These are phyloP conservation scores for Gossypium mustelinum DNA, from an alignment of 345 rosid species.

Conservation along the genomic window DNA sequence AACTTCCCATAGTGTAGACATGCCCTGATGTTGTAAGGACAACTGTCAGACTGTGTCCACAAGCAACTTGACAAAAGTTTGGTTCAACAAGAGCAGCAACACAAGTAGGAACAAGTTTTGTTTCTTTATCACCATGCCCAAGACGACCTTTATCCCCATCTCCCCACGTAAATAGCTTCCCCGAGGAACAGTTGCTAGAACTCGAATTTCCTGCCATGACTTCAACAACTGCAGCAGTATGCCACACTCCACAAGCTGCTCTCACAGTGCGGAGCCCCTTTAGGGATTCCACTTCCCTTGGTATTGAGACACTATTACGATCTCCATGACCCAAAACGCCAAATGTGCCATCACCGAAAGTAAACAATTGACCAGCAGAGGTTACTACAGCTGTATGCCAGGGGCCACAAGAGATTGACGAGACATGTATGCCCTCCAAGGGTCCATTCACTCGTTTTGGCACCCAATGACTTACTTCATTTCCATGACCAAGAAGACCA, in stretches of 20 bases:
- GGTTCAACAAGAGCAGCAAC: constrained; percentile 97
- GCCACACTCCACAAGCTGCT: constrained; percentile 87
- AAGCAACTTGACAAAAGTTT: constrained; percentile 86
- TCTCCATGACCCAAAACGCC: constrained; percentile 83
- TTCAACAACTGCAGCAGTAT: constrained; percentile 92
- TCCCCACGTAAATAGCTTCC: constrained; percentile 97
- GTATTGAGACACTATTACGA: constrained; percentile 52
- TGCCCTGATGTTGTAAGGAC: constrained; percentile 85
- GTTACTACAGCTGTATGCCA: constrained; percentile 87
- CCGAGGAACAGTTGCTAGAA: constrained; percentile 91
- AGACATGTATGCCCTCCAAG: constrained; percentile 72
- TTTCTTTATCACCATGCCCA: constrained; percentile 95
- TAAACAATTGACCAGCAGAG: constrained; percentile 69
- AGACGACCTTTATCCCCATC: constrained; percentile 98
- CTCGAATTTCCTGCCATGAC: constrained; percentile 91
- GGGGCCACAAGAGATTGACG: constrained; percentile 74
- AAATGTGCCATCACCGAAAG: constrained; percentile 80
- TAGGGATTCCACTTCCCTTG: constrained; percentile 75
- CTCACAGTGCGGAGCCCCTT: constrained; percentile 75
- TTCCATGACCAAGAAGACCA: constrained; percentile 83
- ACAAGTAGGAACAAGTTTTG: constrained; percentile 87
- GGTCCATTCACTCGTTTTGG: constrained; percentile 76
- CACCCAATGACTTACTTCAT: constrained; percentile 72
- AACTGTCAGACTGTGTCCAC: constrained; percentile 92
- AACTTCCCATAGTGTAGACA: constrained; percentile 93